A percentile compares a stretch with the other conserved stretches of the same genome.
Evolutionary conservation across 208 protist genomes (phyloP).

Genomic region (Crithidia bombi): DNA sequence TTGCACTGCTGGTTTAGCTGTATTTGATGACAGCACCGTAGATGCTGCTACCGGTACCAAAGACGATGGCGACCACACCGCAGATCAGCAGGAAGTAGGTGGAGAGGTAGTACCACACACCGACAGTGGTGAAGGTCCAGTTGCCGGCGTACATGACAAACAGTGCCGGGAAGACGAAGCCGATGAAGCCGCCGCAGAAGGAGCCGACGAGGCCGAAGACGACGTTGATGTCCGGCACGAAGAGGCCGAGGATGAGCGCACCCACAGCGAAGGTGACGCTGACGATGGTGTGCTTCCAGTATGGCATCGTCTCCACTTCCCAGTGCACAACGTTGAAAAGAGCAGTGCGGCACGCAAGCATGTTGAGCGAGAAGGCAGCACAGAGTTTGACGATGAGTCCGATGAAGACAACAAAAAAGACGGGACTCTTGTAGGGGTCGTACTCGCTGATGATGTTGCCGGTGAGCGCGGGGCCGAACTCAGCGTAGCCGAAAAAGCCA

Average conservation of each 20-base stretch:
- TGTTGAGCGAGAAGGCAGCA: slow-evolving; percentile 56
- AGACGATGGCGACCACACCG: slow-evolving; percentile 59
- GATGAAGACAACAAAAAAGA: slow-evolving; percentile 55
- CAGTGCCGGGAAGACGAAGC: slow-evolving; percentile 61
- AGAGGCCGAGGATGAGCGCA: slow-evolving; percentile 59
- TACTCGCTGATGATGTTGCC: slow-evolving; percentile 63
- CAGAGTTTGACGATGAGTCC: slow-evolving; percentile 65
- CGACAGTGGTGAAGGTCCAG: slow-evolving; percentile 37
- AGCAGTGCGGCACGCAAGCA: slow-evolving; percentile 43
- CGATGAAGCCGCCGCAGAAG: slow-evolving; percentile 63
- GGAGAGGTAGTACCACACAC: slow-evolving; percentile 37
- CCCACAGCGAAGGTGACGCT: slow-evolving; percentile 32
- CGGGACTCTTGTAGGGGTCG: slow-evolving; percentile 36
- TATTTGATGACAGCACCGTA: slow-evolving; percentile 20
- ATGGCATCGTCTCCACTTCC: slow-evolving; percentile 49
- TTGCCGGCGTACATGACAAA: slow-evolving; percentile 64
- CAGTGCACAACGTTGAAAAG: slow-evolving; percentile 50
- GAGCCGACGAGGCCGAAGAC: slow-evolving; percentile 67
- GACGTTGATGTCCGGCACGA: slow-evolving; percentile 44
- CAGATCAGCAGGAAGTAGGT: slow-evolving; percentile 57
- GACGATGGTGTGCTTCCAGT: slow-evolving; percentile 56
- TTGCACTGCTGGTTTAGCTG: neutral
- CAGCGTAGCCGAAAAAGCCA: slow-evolving; percentile 70
- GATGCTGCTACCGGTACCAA: slow-evolving; percentile 49
- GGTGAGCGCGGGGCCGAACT: slow-evolving; percentile 46